These are phyloP conservation scores for Allantophomopsis lycopodina DNA, from an alignment of 2,329 filamentous ascomycete genomes.

Conservation along the genomic window DNA sequence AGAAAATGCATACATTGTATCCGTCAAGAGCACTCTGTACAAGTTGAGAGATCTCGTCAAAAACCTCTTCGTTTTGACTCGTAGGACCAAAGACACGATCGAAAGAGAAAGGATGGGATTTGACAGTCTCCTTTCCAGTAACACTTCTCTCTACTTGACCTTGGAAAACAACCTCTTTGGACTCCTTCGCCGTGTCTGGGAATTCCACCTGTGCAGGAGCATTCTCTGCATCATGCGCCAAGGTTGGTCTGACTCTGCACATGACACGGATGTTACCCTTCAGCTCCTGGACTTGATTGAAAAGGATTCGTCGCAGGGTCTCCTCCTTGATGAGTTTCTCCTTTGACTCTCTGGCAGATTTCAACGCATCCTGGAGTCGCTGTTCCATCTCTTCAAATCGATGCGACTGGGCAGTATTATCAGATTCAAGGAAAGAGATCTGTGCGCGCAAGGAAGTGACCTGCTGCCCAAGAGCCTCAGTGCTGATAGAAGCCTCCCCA, in stretches of 20 bases:
- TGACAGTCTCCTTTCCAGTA: constrained; percentile 60
- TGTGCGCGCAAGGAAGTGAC: constrained; percentile 67
- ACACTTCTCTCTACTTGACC: constrained; percentile 77
- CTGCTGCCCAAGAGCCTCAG: constrained; percentile 57
- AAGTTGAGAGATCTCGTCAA: constrained; percentile 91
- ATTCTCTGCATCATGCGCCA: constrained; percentile 40
- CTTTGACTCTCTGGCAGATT: constrained; percentile 53
- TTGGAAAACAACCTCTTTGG: constrained; percentile 72
- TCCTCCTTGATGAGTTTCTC: constrained; percentile 86
- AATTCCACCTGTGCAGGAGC: constrained; percentile 63
- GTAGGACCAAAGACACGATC: constrained; percentile 79
- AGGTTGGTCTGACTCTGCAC: constrained; percentile 77
- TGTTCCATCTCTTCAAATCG: constrained; percentile 73
- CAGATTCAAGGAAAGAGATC: constrained; percentile 80
- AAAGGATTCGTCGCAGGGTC: constrained; percentile 76
- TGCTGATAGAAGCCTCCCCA: constrained; percentile 43
- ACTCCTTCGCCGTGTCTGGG: constrained; percentile 67
- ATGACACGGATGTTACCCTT: constrained; percentile 98
- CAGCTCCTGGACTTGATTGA: constrained; percentile 95
- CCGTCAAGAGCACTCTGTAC: constrained; percentile 94
- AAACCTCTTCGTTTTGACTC: constrained; percentile 72
- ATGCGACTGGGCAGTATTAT: constrained; percentile 77
- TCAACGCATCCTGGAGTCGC: constrained; percentile 64
- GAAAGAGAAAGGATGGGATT: constrained; percentile 78
- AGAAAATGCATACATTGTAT: constrained; percentile 98